Evolutionary conservation across 768 basidiomycete genomes (phyloP).

Genomic region (Tricholoma saponaceum): DNA sequence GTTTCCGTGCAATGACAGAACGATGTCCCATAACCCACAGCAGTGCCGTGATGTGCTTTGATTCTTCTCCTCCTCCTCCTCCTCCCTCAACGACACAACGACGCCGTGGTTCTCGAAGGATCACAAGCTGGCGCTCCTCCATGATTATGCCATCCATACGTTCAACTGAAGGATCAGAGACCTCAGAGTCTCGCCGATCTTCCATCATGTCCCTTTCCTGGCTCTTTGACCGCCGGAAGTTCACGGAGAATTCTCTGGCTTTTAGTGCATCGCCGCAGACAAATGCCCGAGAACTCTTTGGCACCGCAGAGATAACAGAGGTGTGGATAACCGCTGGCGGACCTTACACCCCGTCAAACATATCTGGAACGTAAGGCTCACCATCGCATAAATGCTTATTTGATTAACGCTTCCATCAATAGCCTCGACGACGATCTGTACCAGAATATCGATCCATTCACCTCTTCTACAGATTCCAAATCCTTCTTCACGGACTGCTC

Average conservation of each 20-base stretch:
- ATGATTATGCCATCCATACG: slow-evolving; percentile 3
- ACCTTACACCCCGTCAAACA: slow-evolving; percentile 22
- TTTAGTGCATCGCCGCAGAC: slow-evolving; percentile 16
- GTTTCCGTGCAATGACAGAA: slow-evolving; percentile 35
- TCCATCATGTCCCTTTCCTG: slow-evolving; percentile 31
- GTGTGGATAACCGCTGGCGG: slow-evolving; percentile 32
- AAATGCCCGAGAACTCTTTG: slow-evolving; percentile 11
- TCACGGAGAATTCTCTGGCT: slow-evolving; percentile 20
- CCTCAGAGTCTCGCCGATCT: slow-evolving; percentile 20
- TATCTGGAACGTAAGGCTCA: slow-evolving; percentile 20
- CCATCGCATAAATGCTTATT: background rate
- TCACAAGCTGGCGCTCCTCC: slow-evolving; percentile 20
- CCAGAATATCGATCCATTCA: slow-evolving; percentile 35
- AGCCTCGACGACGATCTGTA: slow-evolving; percentile 15
- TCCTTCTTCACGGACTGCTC: slow-evolving; percentile 42
- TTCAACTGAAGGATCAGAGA: background rate
- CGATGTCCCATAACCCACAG: slow-evolving; percentile 12
- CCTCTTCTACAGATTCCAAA: slow-evolving; percentile 35
- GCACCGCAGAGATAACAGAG: slow-evolving; percentile 17
- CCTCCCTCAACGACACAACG: slow-evolving; percentile 2
- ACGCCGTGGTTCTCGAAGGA: slow-evolving; percentile 19
- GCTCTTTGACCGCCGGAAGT: slow-evolving; percentile 29
- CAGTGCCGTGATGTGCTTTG: background rate
- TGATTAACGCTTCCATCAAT: background rate
- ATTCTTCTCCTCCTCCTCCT: background rate